Evolutionary conservation across 306 rosid genomes (phyloP).

Genomic region (Quercus ilex): DNA sequence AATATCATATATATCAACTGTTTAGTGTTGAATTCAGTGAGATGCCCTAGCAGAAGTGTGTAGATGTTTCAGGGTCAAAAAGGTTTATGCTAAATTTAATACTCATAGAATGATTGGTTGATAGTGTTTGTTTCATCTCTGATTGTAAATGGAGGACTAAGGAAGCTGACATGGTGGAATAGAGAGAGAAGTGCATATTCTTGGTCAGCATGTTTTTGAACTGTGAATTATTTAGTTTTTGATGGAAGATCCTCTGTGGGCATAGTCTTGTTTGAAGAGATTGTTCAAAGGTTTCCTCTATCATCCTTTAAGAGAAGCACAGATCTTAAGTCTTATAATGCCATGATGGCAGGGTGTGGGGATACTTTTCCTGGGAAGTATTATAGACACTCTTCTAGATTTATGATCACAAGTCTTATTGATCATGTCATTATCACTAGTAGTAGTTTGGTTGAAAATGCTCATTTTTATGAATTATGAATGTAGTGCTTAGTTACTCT

Average conservation of each 20-base stretch:
- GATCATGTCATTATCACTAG: not conserved
- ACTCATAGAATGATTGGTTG: not conserved
- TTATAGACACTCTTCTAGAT: not conserved
- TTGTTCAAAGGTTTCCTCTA: not conserved
- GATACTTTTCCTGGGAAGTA: not conserved
- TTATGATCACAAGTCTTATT: not conserved
- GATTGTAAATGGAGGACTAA: not conserved
- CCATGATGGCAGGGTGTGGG: not conserved
- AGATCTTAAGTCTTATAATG: too few relatives aligned
- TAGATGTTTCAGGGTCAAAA: not conserved
- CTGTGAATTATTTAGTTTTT: not conserved
- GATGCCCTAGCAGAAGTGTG: not conserved
- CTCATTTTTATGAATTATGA: not conserved
- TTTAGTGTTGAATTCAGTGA: not conserved
- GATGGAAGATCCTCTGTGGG: not conserved
- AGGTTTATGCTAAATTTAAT: not conserved
- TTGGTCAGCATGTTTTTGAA: not conserved
- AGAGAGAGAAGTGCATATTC: not conserved
- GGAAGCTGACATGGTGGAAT: not conserved
- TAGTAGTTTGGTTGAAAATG: not conserved
- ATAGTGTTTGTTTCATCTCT: not conserved
- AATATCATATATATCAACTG: not conserved
- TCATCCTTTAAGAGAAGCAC: too few relatives aligned
- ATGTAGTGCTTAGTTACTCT: not conserved
- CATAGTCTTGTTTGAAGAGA: not conserved